Percentiles rank a stretch among this genome's conserved stretches.
These are phyloP conservation scores for Pascua sp. DNA, from an alignment of 1,284 basidiomycete species.

Conservation along the genomic window DNA sequence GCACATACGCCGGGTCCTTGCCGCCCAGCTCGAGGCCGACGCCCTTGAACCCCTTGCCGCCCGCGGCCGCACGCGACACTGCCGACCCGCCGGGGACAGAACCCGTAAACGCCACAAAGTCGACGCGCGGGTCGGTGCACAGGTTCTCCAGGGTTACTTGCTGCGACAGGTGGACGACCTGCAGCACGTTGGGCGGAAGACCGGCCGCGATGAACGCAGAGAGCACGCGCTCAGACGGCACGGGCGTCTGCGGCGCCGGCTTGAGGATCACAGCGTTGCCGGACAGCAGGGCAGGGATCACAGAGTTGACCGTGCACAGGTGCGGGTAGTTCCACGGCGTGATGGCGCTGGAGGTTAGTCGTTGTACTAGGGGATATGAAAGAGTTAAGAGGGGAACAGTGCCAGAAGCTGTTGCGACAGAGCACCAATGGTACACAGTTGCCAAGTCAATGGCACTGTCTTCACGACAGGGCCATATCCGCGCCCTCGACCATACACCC, in stretches of 20 bases:
- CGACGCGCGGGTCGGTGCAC: slow-evolving; percentile 64
- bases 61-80: slow-evolving; percentile 48
- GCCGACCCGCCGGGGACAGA: slow-evolving; percentile 58
- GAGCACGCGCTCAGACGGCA: slow-evolving; percentile 76
- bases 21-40: slow-evolving; percentile 74
- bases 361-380: too few species aligned
- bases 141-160: slow-evolving; percentile 60
- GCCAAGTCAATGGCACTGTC: too few species aligned
- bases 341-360: slow-evolving; percentile 19
- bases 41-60: slow-evolving; percentile 65
- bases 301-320: slow-evolving; percentile 80
- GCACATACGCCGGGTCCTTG: slow-evolving; percentile 92
- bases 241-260: slow-evolving; percentile 89
- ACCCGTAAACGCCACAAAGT: slow-evolving; percentile 88
- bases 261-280: slow-evolving; percentile 86
- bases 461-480: too few species aligned
- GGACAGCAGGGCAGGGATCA: slow-evolving; percentile 80
- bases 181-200: slow-evolving; percentile 69
- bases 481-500: too few species aligned
- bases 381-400: too few species aligned
- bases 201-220: slow-evolving; percentile 67
- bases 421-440: too few species aligned
- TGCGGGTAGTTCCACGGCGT: slow-evolving; percentile 70
- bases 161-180: slow-evolving; percentile 74
- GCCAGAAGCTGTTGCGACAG: too few species aligned